These are phyloP conservation scores for Alternaria brassicicola DNA, from an alignment of 2,329 filamentous ascomycete species.

Conservation along the genomic window DNA sequence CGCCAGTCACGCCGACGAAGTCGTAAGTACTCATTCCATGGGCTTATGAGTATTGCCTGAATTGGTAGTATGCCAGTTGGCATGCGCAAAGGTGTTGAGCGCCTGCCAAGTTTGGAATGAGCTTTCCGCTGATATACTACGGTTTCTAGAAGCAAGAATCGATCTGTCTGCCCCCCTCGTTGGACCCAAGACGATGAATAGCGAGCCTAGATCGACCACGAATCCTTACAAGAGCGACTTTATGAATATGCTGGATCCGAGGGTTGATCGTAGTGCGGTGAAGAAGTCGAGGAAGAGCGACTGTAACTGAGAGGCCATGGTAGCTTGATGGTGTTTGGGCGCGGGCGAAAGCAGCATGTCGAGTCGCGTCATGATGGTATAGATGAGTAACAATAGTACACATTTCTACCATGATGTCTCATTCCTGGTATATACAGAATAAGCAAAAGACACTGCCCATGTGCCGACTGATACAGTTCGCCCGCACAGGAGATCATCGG, in stretches of 20 bases:
- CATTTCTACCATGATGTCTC: neutral
- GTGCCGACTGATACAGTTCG: no score
- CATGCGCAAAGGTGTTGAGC: neutral
- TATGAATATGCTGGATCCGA: slow-evolving; percentile 26
- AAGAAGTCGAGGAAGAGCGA: slow-evolving; percentile 9
- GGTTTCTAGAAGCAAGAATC: slow-evolving; percentile 20
- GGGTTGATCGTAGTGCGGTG: slow-evolving; percentile 13
- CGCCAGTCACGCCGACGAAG: slow-evolving; percentile 4
- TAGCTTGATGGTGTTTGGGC: neutral
- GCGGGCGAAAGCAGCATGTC: neutral
- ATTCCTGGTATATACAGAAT: no score
- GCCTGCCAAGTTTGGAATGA: neutral
- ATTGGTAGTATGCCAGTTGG: neutral
- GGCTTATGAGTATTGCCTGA: neutral
- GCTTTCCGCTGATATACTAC: neutral
- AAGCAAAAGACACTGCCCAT: no score
- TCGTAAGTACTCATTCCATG: slow-evolving; percentile 2
- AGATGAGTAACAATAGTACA: neutral
- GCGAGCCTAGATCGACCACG: neutral
- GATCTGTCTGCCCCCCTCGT: neutral
- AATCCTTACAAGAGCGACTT: slow-evolving; percentile 18
- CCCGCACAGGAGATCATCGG: no score
- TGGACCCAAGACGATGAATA: neutral
- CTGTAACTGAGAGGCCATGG: neutral
- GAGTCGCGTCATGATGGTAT: neutral